Percentiles rank a stretch among this genome's conserved stretches.
These are phyloP conservation scores for Sphaerosporella brunnea DNA, from an alignment of 495 filamentous ascomycete genomes.

Conservation along the genomic window DNA sequence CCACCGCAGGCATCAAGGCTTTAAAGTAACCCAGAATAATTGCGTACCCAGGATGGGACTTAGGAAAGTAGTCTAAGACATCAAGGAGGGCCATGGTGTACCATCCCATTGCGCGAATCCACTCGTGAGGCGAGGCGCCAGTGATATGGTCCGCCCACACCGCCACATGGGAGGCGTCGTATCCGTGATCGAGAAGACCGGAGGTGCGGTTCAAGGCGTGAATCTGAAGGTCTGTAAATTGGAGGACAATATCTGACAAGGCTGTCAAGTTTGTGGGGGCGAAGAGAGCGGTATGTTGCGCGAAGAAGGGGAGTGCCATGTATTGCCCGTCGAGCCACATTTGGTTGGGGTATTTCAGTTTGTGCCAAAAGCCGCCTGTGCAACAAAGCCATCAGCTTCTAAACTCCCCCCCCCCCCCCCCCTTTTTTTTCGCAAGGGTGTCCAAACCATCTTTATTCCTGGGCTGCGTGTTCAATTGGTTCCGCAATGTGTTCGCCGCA, in stretches of 20 bases:
- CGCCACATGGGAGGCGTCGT: conserved; percentile 36
- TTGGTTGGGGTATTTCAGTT: conserved; percentile 35
- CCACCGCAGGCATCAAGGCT: conserved; percentile 30
- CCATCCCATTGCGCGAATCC: conserved; percentile 43
- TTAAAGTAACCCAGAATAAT: conserved; percentile 29
- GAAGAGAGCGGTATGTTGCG: conserved; percentile 32
- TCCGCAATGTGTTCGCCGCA: conserved; percentile 31
- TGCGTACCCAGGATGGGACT: conserved; percentile 22
- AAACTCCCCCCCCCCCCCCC: no score
- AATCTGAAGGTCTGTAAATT: conserved; percentile 36
- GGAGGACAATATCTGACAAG: conserved; percentile 34
- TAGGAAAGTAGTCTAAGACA: conserved; percentile 34
- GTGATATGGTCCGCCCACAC: conserved; percentile 40
- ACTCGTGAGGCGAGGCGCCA: conserved; percentile 38
- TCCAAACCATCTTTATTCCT: conserved; percentile 29
- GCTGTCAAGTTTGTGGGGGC: conserved; percentile 27
- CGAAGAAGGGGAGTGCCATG: conserved; percentile 36
- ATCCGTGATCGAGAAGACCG: conserved; percentile 39
- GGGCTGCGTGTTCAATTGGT: conserved; percentile 33
- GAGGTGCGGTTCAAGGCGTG: conserved; percentile 34
- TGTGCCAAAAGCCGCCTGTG: conserved; percentile 43
- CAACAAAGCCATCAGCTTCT: conserved; percentile 10
- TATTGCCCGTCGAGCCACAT: conserved; percentile 39
- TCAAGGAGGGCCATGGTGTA: conserved; percentile 42
- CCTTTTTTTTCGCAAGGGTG: no score